These are phyloP conservation scores for Halophytophthora polymorphica DNA, from an alignment of 352 stramenopile genomes.

Conservation along the genomic window DNA sequence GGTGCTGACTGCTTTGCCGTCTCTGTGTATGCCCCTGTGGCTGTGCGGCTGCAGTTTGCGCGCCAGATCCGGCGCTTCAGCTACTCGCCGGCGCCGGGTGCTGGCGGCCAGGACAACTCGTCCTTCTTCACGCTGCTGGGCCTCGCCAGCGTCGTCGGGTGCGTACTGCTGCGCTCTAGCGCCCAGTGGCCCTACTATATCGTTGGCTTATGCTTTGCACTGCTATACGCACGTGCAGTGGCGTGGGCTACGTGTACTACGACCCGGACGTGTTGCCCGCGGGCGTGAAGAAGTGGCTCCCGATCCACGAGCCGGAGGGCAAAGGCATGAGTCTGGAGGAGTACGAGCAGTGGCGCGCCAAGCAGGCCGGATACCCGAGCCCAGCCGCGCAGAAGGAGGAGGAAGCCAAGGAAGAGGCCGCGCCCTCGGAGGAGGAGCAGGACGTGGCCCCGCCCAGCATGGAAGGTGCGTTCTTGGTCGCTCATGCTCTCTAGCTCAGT, in stretches of 20 bases:
- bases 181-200: background rate
- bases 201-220: slow-evolving; percentile 2
- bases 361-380: slow-evolving; percentile 52
- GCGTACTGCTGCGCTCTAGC: slow-evolving; percentile 1
- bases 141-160: slow-evolving; percentile 63
- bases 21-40: background rate
- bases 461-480: slow-evolving; percentile 21
- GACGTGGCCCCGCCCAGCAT: slow-evolving; percentile 30
- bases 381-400: slow-evolving; percentile 32
- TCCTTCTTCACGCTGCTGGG: slow-evolving; percentile 77
- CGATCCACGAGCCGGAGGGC: slow-evolving; percentile 77
- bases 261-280: slow-evolving; percentile 77
- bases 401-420: slow-evolving; percentile 23
- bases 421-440: slow-evolving; percentile 36
- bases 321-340: slow-evolving; percentile 86
- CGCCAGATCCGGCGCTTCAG: slow-evolving; percentile 51
- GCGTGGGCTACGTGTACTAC: slow-evolving; percentile 81
- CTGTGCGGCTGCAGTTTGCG: slow-evolving; percentile 16
- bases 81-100: slow-evolving; percentile 60
- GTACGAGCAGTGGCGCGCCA: slow-evolving; percentile 82
- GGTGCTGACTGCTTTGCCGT: background rate
- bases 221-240: slow-evolving; percentile 29
- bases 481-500: too few relatives aligned
- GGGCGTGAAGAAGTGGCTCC: slow-evolving; percentile 72
- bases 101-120: slow-evolving; percentile 71